Base-by-base conservation (phyloP, 352 stramenopile species). In the Phytophthora sp. region DNA sequence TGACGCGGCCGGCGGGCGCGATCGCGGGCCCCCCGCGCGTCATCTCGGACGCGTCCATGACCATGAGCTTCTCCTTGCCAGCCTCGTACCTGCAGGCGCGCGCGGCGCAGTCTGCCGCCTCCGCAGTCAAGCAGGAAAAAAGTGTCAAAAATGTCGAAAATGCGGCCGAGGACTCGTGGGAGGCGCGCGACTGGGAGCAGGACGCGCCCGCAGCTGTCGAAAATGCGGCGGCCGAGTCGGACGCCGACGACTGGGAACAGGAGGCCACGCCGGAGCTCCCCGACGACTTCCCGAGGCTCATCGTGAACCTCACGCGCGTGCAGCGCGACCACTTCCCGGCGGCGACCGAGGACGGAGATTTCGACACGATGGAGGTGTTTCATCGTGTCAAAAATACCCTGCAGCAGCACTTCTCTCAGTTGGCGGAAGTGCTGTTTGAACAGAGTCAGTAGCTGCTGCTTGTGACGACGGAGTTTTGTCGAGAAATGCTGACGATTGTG, bases 361-460 rank as follows among this genome's bases (percentile, higher is more conserved):
- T 63, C 6, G 69, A 74, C 38, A 63, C 74, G 41, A 44, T 62
- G 27, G 67, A 86, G 21, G 55, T 87, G 3, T 83, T 76, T 28
- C 56, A 67, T 5, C 74, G 71, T 11, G 70, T 88, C 11, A 87
- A 87, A 63, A 55, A 45, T 13, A 84, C 82, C 24, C 54, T 88
- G 8, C 71, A 86, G 10, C 18, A 72, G 24, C 83, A 92, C 28
- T 90, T 86, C 42, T 69, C 76, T 5, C 66, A 87, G 30, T 74
- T 92, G 48, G 67, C 71, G 9, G 83, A 92, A 61, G 73, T 75
- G 39, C 75, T 92, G 1, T 90, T 92, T 45, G 79, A 92, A 42
- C 81, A 91, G 27, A 79, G 78, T 88, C 42, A 30, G 75, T 70
- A 1, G 8, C 18, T 54, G 13, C 28, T 32, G 11, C 28, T 32